Conservation (phyloP, 441 rosid genomes). For the Melastoma candidum region DNA sequence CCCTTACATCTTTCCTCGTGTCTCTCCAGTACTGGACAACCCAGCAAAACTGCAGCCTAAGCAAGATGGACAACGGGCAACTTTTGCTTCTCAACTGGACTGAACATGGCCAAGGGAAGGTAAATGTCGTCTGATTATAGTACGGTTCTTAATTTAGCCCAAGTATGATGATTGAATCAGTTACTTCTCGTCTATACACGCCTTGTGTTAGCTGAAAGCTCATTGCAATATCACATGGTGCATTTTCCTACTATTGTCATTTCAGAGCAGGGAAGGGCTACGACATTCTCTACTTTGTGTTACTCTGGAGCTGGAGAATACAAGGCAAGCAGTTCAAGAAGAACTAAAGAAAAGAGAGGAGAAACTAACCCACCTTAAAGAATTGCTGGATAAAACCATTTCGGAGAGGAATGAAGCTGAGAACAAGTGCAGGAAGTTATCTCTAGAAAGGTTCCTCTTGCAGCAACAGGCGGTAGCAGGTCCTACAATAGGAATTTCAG, state of each 20-base stretch:
- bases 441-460: constrained; percentile 28
- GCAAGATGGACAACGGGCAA: no score
- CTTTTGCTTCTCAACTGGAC: no score
- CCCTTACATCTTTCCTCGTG: no score
- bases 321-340: constrained; percentile 39
- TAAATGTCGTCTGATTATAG: no score
- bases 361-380: constrained; percentile 34
- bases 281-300: constrained; percentile 37
- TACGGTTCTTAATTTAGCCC: no score
- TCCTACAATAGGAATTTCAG: constrained; percentile 46
- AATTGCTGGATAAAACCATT: constrained; percentile 30
- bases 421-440: constrained; percentile 33
- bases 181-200: no score
- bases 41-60: no score
- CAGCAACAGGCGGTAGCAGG: constrained; percentile 22
- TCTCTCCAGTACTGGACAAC: no score
- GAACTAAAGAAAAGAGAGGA: constrained; percentile 45
- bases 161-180: no score
- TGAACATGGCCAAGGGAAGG: no score
- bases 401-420: constrained; percentile 52
- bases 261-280: constrained; percentile 62
- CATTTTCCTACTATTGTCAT: constrained; percentile 9
- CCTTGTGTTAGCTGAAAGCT: no score
- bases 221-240: not conserved
- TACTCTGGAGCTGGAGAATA: constrained; percentile 50